A percentile compares a stretch with the other conserved stretches of the same genome.
These are phyloP conservation scores for Rugosomyces carneus DNA, from an alignment of 1,284 basidiomycete species.

Conservation along the genomic window DNA sequence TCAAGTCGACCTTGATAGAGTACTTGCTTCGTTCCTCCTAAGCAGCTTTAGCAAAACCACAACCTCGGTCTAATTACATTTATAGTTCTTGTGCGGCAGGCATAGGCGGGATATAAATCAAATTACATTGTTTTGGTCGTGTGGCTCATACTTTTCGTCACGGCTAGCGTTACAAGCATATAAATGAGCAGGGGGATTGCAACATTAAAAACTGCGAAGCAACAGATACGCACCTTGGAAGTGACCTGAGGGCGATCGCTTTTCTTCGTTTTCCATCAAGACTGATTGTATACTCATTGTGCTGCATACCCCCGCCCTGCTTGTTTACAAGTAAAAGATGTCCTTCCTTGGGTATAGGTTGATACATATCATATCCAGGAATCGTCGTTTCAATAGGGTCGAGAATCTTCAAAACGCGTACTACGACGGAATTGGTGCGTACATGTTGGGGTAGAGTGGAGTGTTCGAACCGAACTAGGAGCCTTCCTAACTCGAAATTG, in stretches of 20 bases:
- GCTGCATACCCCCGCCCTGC: background rate
- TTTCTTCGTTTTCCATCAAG: background rate
- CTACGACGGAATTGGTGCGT: background rate
- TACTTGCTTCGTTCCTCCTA: no score
- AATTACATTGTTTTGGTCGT: no score
- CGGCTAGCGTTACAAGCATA: no score
- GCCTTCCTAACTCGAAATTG: background rate
- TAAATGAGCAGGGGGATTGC: no score
- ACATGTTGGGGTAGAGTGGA: constrained; percentile 1
- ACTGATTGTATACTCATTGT: background rate
- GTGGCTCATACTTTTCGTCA: no score
- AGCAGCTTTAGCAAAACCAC: no score
- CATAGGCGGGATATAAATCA: no score
- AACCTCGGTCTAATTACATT: no score
- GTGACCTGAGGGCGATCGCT: background rate
- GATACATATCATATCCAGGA: constrained; percentile 3
- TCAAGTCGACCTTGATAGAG: no score
- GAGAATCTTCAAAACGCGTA: constrained; percentile 6
- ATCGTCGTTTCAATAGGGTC: constrained; percentile 1
- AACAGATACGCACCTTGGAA: background rate
- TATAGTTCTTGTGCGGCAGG: no score
- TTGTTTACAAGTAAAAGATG: background rate
- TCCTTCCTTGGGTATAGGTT: constrained; percentile 2
- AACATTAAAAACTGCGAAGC: no score
- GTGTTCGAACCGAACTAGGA: constrained; percentile 3